phyloP scores from a whole-genome alignment of 2,329 filamentous ascomycete genomes.

The Hypomyces perniciosus region DNA sequence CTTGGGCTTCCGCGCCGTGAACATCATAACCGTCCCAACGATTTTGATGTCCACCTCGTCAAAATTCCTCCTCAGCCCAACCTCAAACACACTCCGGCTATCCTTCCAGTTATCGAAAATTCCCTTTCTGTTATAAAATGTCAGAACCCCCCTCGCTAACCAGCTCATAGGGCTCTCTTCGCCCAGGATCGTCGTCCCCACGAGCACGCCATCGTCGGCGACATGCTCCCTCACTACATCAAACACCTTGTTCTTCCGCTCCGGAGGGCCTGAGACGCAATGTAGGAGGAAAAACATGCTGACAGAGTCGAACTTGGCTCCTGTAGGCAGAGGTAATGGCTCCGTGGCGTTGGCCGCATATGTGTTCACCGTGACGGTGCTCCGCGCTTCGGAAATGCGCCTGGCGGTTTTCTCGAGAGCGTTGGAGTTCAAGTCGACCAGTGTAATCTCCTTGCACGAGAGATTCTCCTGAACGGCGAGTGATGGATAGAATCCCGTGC shows the following conservation, averaged over 20 bases:
- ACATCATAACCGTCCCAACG: slow-evolving; percentile 34
- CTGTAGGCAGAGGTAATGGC: slow-evolving; percentile 22
- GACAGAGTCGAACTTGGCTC: slow-evolving; percentile 33
- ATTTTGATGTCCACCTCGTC: slow-evolving; percentile 33
- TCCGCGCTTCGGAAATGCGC: slow-evolving; percentile 10
- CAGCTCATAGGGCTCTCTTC: slow-evolving; percentile 12
- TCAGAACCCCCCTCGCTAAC: slow-evolving; percentile 18
- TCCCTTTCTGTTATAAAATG: slow-evolving; percentile 29
- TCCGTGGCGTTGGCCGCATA: slow-evolving; percentile 32
- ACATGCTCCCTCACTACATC: slow-evolving; percentile 14
- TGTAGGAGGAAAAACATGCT: slow-evolving; percentile 21
- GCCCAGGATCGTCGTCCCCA: slow-evolving; percentile 22
- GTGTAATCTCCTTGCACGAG: slow-evolving; percentile 24
- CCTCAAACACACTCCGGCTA: slow-evolving; percentile 25
- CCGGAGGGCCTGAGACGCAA: slow-evolving; percentile 19
- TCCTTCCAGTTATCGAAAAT: slow-evolving; percentile 37
- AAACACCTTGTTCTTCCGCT: slow-evolving; percentile 17
- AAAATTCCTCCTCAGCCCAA: slow-evolving; percentile 30
- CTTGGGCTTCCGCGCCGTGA: slow-evolving; percentile 27
- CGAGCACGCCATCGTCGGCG: slow-evolving; percentile 17
- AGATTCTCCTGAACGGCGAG: slow-evolving; percentile 16
- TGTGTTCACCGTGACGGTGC: slow-evolving; percentile 19
- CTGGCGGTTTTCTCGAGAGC: slow-evolving; percentile 20
- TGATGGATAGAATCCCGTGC: slow-evolving; percentile 33
- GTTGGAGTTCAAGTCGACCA: slow-evolving; percentile 31